Evolutionary conservation across 331 rosid genomes (phyloP).

Genomic region (Malus hybrid): DNA sequence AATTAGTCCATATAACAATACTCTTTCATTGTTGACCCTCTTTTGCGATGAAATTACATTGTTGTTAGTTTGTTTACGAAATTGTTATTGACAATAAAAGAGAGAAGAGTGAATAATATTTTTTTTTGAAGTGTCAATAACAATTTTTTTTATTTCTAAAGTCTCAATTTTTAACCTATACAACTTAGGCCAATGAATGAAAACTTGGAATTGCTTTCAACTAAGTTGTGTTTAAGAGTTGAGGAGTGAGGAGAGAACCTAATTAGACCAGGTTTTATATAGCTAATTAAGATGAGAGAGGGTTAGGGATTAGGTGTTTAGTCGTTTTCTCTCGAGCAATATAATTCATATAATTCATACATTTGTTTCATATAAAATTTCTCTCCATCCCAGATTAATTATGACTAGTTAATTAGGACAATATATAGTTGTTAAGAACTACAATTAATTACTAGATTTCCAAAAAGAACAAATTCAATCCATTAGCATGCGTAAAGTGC

Average conservation of each 20-base stretch:
- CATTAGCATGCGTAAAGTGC: not conserved
- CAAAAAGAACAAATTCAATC: not conserved
- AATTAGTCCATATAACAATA: not conserved
- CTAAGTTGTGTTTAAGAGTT: not conserved
- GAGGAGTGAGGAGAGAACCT: not conserved
- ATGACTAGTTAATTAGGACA: not conserved
- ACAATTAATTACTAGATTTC: not conserved
- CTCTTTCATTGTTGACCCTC: not conserved
- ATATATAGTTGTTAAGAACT: not conserved
- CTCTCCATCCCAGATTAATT: not conserved
- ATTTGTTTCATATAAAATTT: not conserved
- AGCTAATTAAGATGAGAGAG: not conserved
- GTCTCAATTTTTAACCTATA: not conserved
- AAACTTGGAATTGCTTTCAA: not conserved
- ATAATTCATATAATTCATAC: not conserved
- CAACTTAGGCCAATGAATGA: no score
- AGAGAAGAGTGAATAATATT: not conserved
- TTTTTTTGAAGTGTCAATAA: not conserved
- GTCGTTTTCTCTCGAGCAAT: not conserved
- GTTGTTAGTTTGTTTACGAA: not conserved
- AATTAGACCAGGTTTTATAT: not conserved
- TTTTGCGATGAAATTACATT: not conserved
- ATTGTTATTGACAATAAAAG: not conserved
- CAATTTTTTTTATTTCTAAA: not conserved
- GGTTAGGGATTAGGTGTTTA: not conserved